Base-by-base conservation (phyloP, 1,284 basidiomycete species). In the Puccinia novopanici region DNA sequence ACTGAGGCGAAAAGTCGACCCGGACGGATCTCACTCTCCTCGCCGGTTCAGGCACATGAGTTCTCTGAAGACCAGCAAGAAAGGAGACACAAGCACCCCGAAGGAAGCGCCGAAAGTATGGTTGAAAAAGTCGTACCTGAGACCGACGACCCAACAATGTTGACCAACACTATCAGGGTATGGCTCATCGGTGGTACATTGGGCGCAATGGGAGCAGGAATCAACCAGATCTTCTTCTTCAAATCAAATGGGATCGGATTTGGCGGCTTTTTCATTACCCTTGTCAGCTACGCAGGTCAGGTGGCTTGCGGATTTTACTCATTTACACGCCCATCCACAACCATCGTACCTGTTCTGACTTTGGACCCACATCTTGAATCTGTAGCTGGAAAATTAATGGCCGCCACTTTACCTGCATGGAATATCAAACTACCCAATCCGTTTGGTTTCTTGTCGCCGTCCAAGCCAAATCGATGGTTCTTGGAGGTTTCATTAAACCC, bases 81-180 rank as follows among this genome's bases (percentile, higher is more conserved):
- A 22, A 40, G 22, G n/a, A n/a, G 37, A 24, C 24, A 50, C 48
- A 54, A 73, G 52, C 52, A 73, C 34, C 50, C 37, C 37, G 77
- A 71, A 65, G 77, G 59, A 13, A 59, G 50, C 70, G 40, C 77
- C 45, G 68, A 42, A 40, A 37, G 37, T 45, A 50, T 48, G 24
- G 77, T 71, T 40, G 40, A n/a, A 22, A 80, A 72, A 37, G 68
- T 80, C 1, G 88, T 89, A 0, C 88, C 89, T 0, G 86, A 88
- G 9, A 87, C 86, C 0, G 89, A 90, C 83, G 89, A 89, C 76
- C 87, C 88, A 0, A 84, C 86, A 0, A 82, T 89, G 1, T 88
- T 89, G 0, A 87, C 88, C 0, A 83, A 89, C 6, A 90, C 89
- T 0, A 84, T 89, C 55, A 85, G 89, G 40, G 88, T 88, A 4